phyloP scores from a whole-genome alignment of 257 asterid genomes.

The Nicotiana tabacum region DNA sequence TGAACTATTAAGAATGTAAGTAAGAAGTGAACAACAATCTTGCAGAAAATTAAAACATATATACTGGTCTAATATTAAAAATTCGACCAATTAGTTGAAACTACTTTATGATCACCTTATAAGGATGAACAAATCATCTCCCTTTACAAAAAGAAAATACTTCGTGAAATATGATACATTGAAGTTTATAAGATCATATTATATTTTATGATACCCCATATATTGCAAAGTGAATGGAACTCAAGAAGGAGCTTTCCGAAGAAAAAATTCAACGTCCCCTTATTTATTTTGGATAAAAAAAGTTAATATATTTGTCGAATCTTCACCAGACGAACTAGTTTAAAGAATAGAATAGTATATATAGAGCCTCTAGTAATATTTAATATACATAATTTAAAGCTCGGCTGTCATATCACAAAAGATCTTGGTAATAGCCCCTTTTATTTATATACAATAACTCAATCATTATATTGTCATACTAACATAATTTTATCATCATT shows the following conservation, averaged over 20 bases:
- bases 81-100: background rate
- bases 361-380: no score
- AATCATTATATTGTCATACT: background rate
- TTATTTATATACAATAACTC: constrained; percentile 9
- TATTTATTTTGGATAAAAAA: no score
- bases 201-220: background rate
- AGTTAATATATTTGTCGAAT: no score
- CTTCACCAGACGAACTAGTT: no score
- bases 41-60: no score
- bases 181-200: background rate
- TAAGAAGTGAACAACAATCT: background rate
- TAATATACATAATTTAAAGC: background rate
- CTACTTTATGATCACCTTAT: background rate
- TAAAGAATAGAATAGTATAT: no score
- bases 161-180: background rate
- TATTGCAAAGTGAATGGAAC: background rate
- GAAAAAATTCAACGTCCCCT: no score
- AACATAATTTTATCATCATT: background rate
- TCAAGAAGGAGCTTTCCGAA: background rate
- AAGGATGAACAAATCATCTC: background rate
- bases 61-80: no score
- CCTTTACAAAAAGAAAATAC: background rate
- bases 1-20: no score
- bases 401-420: no score
- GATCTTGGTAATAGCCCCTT: no score